phyloP scores from a whole-genome alignment of 306 rosid species.

The Trifolium pratense region DNA sequence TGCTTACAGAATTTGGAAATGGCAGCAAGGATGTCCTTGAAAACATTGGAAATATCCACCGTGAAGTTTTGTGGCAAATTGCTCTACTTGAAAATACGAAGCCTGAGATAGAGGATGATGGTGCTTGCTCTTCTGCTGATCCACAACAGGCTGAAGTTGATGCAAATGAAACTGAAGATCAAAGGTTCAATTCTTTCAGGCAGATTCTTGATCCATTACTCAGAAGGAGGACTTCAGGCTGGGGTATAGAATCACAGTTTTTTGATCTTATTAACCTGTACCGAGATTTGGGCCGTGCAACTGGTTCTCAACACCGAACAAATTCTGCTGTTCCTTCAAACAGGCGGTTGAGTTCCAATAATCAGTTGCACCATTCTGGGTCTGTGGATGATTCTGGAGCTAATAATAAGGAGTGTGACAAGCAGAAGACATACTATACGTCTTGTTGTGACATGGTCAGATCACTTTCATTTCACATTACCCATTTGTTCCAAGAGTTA shows the following conservation, averaged over 20 bases:
- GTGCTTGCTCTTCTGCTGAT: slow-evolving; percentile 65
- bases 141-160: slow-evolving; percentile 68
- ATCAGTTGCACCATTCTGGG: slow-evolving; percentile 57
- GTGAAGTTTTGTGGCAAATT: slow-evolving; percentile 91
- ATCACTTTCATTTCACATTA: slow-evolving; percentile 89
- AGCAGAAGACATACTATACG: slow-evolving; percentile 69
- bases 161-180: slow-evolving; percentile 80
- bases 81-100: slow-evolving; percentile 83
- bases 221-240: slow-evolving; percentile 85
- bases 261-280: slow-evolving; percentile 86
- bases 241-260: slow-evolving; percentile 95
- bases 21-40: slow-evolving; percentile 86
- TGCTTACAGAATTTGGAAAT: slow-evolving; percentile 89
- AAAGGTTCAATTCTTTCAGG: slow-evolving; percentile 87
- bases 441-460: slow-evolving; percentile 88
- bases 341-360: slow-evolving; percentile 58
- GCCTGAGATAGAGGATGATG: slow-evolving; percentile 69
- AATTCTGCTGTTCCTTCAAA: slow-evolving; percentile 59
- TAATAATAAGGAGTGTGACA: slow-evolving; percentile 68
- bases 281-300: slow-evolving; percentile 86
- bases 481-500: slow-evolving; percentile 93
- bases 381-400: slow-evolving; percentile 61
- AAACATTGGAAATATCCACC: slow-evolving; percentile 83
- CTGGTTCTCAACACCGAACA: slow-evolving; percentile 67
- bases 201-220: slow-evolving; percentile 90